phyloP scores from a whole-genome alignment of 2,329 filamentous ascomycete species.

The Penicillium occitanis region DNA sequence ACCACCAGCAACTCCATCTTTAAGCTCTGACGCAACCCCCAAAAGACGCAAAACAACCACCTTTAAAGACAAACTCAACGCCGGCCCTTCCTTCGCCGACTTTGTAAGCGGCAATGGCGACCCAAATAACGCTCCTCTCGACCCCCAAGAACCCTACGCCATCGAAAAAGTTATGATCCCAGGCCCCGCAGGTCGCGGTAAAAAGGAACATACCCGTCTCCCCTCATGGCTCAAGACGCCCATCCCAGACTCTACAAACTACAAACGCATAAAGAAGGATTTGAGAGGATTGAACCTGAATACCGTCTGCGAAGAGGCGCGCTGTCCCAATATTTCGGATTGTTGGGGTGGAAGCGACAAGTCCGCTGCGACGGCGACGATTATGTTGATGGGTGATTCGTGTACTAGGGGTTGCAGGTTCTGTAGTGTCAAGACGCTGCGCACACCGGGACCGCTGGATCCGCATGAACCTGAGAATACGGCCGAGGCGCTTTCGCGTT shows the following conservation, averaged over 20 bases:
- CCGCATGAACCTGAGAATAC: conserved; percentile 96
- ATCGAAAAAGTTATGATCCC: conserved; percentile 60
- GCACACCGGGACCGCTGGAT: conserved; percentile 75
- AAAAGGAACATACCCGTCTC: conserved; percentile 69
- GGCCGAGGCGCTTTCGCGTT: conserved; percentile 84
- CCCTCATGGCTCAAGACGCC: conserved; percentile 96
- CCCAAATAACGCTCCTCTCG: conserved; percentile 41
- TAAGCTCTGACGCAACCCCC: conserved; percentile 48
- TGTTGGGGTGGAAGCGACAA: conserved; percentile 95
- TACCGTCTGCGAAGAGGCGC: conserved; percentile 96
- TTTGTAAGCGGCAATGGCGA: conserved; percentile 54
- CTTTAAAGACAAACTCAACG: conserved; percentile 64
- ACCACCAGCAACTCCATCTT: conserved; percentile 31
- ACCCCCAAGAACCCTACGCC: conserved; percentile 55
- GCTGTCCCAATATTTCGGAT: conserved; percentile 95
- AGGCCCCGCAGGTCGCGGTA: conserved; percentile 57
- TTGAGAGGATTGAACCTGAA: conserved; percentile 84
- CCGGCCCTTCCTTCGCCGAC: conserved; percentile 63
- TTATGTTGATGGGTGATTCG: conserved; percentile 99
- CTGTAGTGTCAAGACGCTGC: conserved; percentile 91
- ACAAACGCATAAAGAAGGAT: conserved; percentile 93
- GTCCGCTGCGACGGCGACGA: conserved; percentile 88
- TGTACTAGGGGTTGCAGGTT: conserved; percentile 96
- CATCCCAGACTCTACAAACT: conserved; percentile 82
- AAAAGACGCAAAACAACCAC: conserved; percentile 54